Evolutionary conservation across 352 stramenopile species (phyloP).

Genomic region (Globisporangium spiculum): DNA sequence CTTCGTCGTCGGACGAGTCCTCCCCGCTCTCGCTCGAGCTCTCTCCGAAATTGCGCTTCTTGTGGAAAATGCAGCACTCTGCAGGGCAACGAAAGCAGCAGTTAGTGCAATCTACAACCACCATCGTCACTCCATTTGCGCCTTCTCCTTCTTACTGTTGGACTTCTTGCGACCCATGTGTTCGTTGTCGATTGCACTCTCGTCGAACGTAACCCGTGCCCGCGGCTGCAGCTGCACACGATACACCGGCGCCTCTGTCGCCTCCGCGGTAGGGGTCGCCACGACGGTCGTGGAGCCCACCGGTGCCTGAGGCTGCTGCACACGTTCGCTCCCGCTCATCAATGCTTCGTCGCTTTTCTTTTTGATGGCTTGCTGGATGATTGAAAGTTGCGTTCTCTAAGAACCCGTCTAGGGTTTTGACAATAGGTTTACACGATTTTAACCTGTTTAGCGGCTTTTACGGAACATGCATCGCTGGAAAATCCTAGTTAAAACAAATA

Average conservation of each 20-base stretch:
- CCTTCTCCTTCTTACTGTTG: constrained; percentile 61
- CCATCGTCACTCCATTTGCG: not conserved
- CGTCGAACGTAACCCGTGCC: constrained; percentile 82
- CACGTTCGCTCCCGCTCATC: constrained; percentile 13
- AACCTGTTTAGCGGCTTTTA: too few species aligned
- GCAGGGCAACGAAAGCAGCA: not conserved
- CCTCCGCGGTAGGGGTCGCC: constrained; percentile 16
- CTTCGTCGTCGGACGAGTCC: constrained; percentile 60
- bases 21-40: constrained; percentile 90
- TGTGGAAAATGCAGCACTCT: constrained; percentile 95
- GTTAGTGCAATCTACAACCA: not conserved
- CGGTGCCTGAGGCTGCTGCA: constrained; percentile 22
- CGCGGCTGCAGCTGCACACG: constrained; percentile 76
- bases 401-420: too few species aligned
- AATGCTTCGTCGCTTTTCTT: too few species aligned
- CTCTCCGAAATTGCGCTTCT: constrained; percentile 89
- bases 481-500: too few species aligned
- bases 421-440: too few species aligned
- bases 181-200: constrained; percentile 92
- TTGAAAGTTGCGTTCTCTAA: too few species aligned
- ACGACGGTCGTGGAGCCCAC: constrained; percentile 26
- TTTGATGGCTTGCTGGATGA: too few species aligned
- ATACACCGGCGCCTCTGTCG: constrained; percentile 43
- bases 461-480: too few species aligned
- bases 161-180: constrained; percentile 89